Evolutionary conservation across 192 early-diverging fungal species (phyloP).

Genomic region (Podila verticillata): DNA sequence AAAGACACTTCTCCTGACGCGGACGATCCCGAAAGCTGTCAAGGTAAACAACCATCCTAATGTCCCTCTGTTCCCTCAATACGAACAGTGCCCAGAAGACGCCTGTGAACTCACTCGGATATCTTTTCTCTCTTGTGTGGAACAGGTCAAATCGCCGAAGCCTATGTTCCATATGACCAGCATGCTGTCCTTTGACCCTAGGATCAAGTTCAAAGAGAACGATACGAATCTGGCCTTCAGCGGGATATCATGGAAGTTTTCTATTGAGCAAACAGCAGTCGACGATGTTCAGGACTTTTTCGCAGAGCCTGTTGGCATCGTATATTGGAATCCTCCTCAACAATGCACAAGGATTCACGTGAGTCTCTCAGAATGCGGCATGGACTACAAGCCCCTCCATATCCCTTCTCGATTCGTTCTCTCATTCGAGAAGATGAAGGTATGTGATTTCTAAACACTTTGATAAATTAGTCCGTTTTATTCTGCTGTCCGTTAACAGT

Average conservation of each 20-base stretch:
- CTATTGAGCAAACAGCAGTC: constrained; percentile 50
- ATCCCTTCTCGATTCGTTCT: constrained; percentile 60
- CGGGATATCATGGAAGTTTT: constrained; percentile 60
- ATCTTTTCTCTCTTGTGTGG: background rate
- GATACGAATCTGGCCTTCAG: constrained; percentile 62
- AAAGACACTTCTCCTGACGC: constrained; percentile 44
- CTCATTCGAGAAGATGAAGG: constrained; percentile 69
- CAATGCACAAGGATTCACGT: constrained; percentile 70
- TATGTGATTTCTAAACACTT: constrained; percentile 14
- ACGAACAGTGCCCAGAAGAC: background rate
- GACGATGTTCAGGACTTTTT: constrained; percentile 67
- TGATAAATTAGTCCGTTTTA: background rate
- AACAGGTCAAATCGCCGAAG: constrained; percentile 56
- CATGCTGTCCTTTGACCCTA: constrained; percentile 56
- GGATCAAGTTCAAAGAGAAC: constrained; percentile 66
- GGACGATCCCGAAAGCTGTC: constrained; percentile 55
- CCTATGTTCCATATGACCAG: constrained; percentile 72
- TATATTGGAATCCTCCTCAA: constrained; percentile 31
- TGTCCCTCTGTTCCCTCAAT: too few relatives aligned
- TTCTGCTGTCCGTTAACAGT: too few relatives aligned
- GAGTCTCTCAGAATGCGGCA: constrained; percentile 63
- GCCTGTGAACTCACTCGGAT: background rate
- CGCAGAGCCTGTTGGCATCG: constrained; percentile 61
- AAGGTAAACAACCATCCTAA: constrained; percentile 39
- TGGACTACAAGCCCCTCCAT: constrained; percentile 69